phyloP scores from a whole-genome alignment of 192 early-diverging fungal genomes.

The Backusella tarrabulga region DNA sequence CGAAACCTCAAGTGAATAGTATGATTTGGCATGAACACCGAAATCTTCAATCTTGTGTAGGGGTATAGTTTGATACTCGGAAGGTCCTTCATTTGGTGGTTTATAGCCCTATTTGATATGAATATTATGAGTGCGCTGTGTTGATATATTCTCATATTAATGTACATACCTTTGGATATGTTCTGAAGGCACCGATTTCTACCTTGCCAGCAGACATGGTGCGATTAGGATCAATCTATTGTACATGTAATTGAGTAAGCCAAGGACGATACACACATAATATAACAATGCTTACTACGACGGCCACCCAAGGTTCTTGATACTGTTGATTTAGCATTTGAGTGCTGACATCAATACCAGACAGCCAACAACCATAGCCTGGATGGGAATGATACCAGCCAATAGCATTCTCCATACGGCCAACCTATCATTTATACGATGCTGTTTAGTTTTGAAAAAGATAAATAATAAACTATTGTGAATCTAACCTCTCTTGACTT shows the following conservation, averaged over 20 bases:
- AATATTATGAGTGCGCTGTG: neutral
- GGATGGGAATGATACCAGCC: conserved; percentile 99
- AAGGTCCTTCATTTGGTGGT: conserved; percentile 71
- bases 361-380: conserved; percentile 99
- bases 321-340: conserved; percentile 95
- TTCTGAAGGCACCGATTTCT: conserved; percentile 97
- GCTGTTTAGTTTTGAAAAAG: neutral
- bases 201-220: conserved; percentile 97
- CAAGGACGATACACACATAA: neutral
- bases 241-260: neutral
- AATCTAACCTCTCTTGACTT: conserved; percentile 69
- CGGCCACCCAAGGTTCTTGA: conserved; percentile 92
- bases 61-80: conserved; percentile 91
- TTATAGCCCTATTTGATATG: conserved; percentile 61
- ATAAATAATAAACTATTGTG: neutral
- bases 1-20: conserved; percentile 88
- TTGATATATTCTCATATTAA: neutral
- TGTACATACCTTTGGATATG: conserved; percentile 76
- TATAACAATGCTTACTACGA: conserved; percentile 67
- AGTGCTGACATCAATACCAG: conserved; percentile 96
- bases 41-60: conserved; percentile 97
- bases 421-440: conserved; percentile 52
- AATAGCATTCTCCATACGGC: conserved; percentile 87
- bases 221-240: conserved; percentile 93
- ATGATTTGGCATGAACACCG: conserved; percentile 87